Conservation (phyloP, 1,139 yeast genomes). For the Saccharomyces hybrid region DNA sequence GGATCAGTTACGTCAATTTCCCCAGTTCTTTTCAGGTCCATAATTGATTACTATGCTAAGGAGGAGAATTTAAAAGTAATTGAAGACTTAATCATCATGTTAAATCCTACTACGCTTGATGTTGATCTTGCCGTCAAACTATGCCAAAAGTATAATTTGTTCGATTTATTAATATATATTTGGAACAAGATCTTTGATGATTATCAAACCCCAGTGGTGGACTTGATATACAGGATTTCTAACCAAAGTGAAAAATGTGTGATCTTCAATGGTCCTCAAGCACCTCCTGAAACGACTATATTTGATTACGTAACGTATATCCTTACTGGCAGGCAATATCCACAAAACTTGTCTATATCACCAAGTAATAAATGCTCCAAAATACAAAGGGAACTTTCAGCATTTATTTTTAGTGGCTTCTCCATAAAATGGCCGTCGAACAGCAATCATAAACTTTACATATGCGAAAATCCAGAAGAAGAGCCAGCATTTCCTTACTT, state of each 20-base stretch:
- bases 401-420: constrained; percentile 48
- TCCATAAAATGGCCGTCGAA: constrained; percentile 41
- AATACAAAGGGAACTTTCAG: constrained; percentile 46
- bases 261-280: constrained; percentile 7
- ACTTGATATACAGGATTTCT: constrained; percentile 23
- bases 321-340: constrained; percentile 73
- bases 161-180: constrained; percentile 57
- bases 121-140: constrained; percentile 60
- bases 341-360: constrained; percentile 49
- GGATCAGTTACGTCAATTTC: constrained; percentile 45
- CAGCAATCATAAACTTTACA: constrained; percentile 20
- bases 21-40: constrained; percentile 51
- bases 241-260: constrained; percentile 8
- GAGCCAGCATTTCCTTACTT: constrained; percentile 34
- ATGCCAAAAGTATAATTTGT: constrained; percentile 47
- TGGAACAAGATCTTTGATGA: constrained; percentile 63
- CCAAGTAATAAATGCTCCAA: constrained; percentile 16
- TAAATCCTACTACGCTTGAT: constrained; percentile 63
- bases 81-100: constrained; percentile 57
- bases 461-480: constrained; percentile 13
- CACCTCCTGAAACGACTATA: constrained; percentile 15
- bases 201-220: constrained; percentile 58
- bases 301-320: constrained; percentile 59
- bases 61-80: constrained; percentile 40
- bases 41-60: constrained; percentile 46